Conservation (phyloP, 345 rosid species). For the Trapa bicornis region DNA sequence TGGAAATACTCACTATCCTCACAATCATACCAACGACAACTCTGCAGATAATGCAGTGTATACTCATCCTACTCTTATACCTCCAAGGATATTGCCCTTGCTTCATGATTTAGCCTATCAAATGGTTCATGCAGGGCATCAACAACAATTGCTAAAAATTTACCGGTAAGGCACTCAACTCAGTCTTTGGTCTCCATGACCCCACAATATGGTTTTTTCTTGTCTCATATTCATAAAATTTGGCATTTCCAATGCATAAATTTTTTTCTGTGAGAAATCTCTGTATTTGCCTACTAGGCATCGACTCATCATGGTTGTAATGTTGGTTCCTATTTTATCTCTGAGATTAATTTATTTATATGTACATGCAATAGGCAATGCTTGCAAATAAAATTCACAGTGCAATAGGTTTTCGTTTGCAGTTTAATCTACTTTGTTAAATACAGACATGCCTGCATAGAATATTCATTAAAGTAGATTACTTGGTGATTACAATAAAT, state of each 20-base stretch:
- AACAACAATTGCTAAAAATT: conserved; percentile 55
- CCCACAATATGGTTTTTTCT: neutral
- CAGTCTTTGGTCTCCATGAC: conserved; percentile 1
- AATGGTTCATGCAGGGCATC: conserved; percentile 91
- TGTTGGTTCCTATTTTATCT: neutral
- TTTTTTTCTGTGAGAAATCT: neutral
- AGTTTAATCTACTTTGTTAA: neutral
- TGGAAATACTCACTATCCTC: conserved; percentile 31
- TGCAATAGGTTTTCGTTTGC: neutral
- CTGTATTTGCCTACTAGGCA: neutral
- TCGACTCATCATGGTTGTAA: neutral
- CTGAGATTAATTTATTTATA: neutral
- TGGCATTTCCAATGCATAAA: neutral
- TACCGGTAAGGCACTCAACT: conserved; percentile 43
- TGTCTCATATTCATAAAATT: neutral
- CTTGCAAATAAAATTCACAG: too few species aligned
- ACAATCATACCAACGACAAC: conserved; percentile 42
- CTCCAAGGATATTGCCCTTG: conserved; percentile 74
- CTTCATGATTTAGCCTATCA: conserved; percentile 84
- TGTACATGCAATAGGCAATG: neutral
- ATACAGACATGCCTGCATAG: too few species aligned
- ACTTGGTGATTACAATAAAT: too few species aligned
- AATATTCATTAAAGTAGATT: neutral
- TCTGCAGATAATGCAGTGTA: conserved; percentile 47
- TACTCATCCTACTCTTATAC: conserved; percentile 75